A percentile compares a stretch with the other conserved stretches of the same genome.
phyloP scores from a whole-genome alignment of 257 asterid species.

The Fraxinus excelsior region DNA sequence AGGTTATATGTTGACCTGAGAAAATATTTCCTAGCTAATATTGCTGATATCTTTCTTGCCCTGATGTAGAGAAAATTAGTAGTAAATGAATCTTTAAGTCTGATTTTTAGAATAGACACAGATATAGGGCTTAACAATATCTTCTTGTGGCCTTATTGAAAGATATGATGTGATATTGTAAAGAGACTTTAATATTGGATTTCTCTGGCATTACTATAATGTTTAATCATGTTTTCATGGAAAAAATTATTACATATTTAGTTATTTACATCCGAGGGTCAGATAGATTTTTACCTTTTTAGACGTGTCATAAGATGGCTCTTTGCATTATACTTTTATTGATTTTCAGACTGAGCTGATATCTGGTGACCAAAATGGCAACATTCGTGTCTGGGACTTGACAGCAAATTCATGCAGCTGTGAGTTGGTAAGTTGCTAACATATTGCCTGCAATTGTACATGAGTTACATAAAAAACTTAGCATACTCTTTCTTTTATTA shows the following conservation, averaged over 20 bases:
- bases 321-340: conserved; percentile 14
- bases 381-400: conserved; percentile 98
- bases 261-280: neutral
- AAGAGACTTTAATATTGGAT: neutral
- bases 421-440: conserved; percentile 64
- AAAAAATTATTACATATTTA: neutral
- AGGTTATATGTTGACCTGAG: too few relatives aligned
- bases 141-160: neutral
- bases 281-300: neutral
- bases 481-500: neutral
- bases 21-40: too few relatives aligned
- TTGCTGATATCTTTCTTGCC: neutral
- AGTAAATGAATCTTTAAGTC: neutral
- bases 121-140: neutral
- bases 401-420: conserved; percentile 99
- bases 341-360: conserved; percentile 82
- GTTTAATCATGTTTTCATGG: neutral
- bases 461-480: neutral
- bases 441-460: neutral
- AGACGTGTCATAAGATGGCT: conserved; percentile 14
- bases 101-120: neutral
- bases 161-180: neutral
- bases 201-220: neutral
- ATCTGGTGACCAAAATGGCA: conserved; percentile 99
- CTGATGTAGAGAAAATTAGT: neutral